These are phyloP conservation scores for Tricholoma matsutake DNA, from an alignment of 768 basidiomycete genomes.

Conservation along the genomic window DNA sequence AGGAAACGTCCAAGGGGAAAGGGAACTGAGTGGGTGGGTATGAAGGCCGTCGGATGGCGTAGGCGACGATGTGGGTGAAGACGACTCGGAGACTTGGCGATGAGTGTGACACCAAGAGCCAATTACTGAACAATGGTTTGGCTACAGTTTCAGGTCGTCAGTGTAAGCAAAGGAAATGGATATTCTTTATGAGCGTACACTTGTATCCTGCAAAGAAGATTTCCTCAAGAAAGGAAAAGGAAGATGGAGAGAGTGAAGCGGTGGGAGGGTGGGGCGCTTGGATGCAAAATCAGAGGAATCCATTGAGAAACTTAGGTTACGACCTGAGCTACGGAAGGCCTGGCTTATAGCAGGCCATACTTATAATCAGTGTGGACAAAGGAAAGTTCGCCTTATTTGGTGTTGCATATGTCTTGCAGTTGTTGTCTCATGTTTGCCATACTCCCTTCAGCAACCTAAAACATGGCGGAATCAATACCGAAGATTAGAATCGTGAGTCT, in stretches of 20 bases:
- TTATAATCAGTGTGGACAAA: too few species aligned
- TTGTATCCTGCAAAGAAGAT: slow-evolving; percentile 5
- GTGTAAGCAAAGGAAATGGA: background rate
- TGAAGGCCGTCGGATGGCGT: slow-evolving; percentile 20
- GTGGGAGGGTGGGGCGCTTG: slow-evolving; percentile 49
- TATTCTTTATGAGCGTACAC: slow-evolving; percentile 17
- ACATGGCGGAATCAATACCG: slow-evolving; percentile 36
- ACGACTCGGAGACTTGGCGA: slow-evolving; percentile 37
- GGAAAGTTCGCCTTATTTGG: slow-evolving; percentile 13
- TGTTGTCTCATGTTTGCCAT: slow-evolving; percentile 13
- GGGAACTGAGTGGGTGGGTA: slow-evolving; percentile 19
- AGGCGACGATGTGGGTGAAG: slow-evolving; percentile 39
- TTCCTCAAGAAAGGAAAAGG: slow-evolving; percentile 16
- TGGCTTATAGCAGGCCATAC: too few species aligned
- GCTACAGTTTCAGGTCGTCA: slow-evolving; percentile 12
- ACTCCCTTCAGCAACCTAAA: too few species aligned
- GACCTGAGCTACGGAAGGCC: slow-evolving; percentile 36
- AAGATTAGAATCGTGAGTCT: slow-evolving; percentile 42
- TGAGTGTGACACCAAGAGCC: slow-evolving; percentile 8
- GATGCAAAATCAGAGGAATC: slow-evolving; percentile 18
- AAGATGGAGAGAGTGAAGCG: slow-evolving; percentile 49
- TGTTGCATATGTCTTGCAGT: too few species aligned
- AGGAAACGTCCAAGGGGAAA: slow-evolving; percentile 1
- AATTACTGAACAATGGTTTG: slow-evolving; percentile 18
- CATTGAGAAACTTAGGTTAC: slow-evolving; percentile 18